Evolutionary conservation across 345 rosid species (phyloP).

Genomic region (Citrus trifoliata): DNA sequence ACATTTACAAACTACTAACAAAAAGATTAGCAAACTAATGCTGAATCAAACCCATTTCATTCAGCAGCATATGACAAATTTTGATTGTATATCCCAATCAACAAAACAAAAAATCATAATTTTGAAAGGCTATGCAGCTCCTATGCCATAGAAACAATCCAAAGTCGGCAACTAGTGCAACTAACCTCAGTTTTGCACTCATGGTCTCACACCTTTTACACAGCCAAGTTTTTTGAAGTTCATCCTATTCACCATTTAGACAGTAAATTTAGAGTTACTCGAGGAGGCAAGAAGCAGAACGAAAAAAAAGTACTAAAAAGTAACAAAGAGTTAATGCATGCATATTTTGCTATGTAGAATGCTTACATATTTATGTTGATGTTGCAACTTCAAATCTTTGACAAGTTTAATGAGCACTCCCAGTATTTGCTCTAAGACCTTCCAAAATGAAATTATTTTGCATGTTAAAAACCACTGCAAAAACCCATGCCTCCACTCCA

Average conservation of each 20-base stretch:
- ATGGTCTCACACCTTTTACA: constrained; percentile 96
- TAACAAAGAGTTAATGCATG: background rate
- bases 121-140: background rate
- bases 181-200: constrained; percentile 91
- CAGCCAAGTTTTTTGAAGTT: constrained; percentile 88
- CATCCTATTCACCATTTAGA: constrained; percentile 50
- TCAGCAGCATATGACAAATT: background rate
- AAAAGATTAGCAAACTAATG: background rate
- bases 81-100: background rate
- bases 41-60: background rate
- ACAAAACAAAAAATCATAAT: background rate
- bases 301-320: background rate
- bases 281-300: background rate
- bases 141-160: background rate
- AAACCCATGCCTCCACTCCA: constrained; percentile 1
- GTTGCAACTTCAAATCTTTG: constrained; percentile 92
- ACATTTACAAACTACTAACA: background rate
- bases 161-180: constrained; percentile 5
- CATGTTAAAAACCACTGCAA: constrained; percentile 7
- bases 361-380: constrained; percentile 89
- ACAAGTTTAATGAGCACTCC: constrained; percentile 96
- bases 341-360: background rate
- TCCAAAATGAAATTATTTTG: constrained; percentile 15
- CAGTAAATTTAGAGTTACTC: constrained; percentile 3
- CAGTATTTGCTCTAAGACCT: constrained; percentile 96